phyloP scores from a whole-genome alignment of 2,329 filamentous ascomycete species.

The Fusarium sp. region DNA sequence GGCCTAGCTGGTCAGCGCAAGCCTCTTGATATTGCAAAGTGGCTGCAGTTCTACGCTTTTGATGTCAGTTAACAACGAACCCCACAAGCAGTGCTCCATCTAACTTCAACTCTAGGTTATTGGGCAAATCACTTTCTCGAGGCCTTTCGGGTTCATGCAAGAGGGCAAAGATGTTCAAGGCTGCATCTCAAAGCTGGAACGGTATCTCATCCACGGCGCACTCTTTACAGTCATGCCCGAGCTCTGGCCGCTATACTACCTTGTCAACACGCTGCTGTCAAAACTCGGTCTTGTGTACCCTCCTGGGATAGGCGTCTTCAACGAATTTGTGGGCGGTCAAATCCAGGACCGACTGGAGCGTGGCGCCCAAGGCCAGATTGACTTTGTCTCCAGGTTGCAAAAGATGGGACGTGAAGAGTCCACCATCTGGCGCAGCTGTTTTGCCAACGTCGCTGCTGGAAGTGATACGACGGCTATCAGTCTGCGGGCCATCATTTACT shows the following conservation, averaged over 20 bases:
- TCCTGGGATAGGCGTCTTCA: background rate
- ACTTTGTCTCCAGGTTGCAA: conserved; percentile 4
- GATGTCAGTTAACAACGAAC: background rate
- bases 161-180: conserved; percentile 6
- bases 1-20: background rate
- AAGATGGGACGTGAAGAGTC: conserved; percentile 1
- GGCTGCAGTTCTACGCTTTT: conserved; percentile 15
- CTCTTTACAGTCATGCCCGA: conserved; percentile 11
- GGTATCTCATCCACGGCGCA: conserved; percentile 2
- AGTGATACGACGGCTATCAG: conserved; percentile 14
- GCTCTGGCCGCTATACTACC: conserved; percentile 3
- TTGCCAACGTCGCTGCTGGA: conserved; percentile 9
- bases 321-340: conserved; percentile 8
- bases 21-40: background rate
- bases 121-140: conserved; percentile 2
- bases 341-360: conserved; percentile 7
- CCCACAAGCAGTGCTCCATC: background rate
- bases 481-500: conserved; percentile 5
- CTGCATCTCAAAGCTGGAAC: conserved; percentile 14
- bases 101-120: background rate
- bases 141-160: conserved; percentile 11
- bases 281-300: background rate
- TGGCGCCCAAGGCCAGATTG: background rate
- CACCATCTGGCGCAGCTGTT: conserved; percentile 10
- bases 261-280: background rate